Percentiles rank a stretch among this genome's conserved stretches.
Evolutionary conservation across 1,139 yeast species (phyloP).

Genomic region (Scheffersomyces illinoinensis): DNA sequence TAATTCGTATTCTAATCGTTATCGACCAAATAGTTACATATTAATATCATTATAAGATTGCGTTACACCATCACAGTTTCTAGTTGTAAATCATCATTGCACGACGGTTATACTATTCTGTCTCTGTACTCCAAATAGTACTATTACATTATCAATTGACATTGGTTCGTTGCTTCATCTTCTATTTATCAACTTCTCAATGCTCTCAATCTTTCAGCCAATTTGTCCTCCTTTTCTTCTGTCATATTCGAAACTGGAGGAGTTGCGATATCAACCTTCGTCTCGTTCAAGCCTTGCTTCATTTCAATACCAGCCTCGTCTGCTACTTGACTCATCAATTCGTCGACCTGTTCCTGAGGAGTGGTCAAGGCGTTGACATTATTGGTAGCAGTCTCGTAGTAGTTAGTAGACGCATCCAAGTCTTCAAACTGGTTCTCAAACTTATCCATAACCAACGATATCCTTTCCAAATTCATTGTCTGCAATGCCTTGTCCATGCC

Average conservation of each 20-base stretch:
- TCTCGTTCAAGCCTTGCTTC: slow-evolving; percentile 72
- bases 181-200: slow-evolving; percentile 32
- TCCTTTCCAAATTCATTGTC: slow-evolving; percentile 91
- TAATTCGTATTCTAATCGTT: not conserved
- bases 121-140: not conserved
- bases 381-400: slow-evolving; percentile 87
- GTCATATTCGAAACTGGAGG: slow-evolving; percentile 42
- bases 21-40: not conserved
- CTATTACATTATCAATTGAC: not conserved
- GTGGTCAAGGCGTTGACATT: slow-evolving; percentile 86
- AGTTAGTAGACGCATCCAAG: slow-evolving; percentile 88
- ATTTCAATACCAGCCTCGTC: slow-evolving; percentile 97
- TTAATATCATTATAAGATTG: not conserved
- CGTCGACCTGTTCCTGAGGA: slow-evolving; percentile 95
- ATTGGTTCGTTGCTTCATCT: not conserved
- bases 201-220: slow-evolving; percentile 87
- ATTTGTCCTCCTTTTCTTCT: slow-evolving; percentile 82
- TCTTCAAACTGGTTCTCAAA: slow-evolving; percentile 97
- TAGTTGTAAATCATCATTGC: not conserved
- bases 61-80: not conserved
- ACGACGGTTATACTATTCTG: not conserved
- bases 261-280: slow-evolving; percentile 45
- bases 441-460: slow-evolving; percentile 94
- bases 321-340: slow-evolving; percentile 88
- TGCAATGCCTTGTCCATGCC: slow-evolving; percentile 98